phyloP scores from a whole-genome alignment of 2,329 filamentous ascomycete genomes.

The Aspergillus awamori region DNA sequence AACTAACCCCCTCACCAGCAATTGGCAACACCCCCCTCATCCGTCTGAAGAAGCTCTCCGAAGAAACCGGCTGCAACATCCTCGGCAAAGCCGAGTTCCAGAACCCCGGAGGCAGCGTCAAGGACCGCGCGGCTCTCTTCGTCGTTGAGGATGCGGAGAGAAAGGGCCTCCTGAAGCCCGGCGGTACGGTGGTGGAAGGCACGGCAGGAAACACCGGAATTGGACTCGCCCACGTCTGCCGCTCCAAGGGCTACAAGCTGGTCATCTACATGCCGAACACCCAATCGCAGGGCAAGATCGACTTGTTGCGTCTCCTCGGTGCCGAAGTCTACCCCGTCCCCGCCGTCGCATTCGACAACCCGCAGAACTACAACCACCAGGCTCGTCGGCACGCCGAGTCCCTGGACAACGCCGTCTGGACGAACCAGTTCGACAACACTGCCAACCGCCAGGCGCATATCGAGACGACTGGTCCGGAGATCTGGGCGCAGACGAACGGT shows the following conservation, averaged over 20 bases:
- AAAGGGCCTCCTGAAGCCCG: conserved; percentile 75
- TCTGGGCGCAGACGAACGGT: conserved; percentile 88
- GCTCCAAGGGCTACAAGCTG: conserved; percentile 85
- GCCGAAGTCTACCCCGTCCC: conserved; percentile 96
- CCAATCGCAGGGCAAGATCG: conserved; percentile 96
- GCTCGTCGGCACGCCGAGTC: conserved; percentile 84
- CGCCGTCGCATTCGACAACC: conserved; percentile 92
- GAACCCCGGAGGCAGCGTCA: conserved; percentile 94
- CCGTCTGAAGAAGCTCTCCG: conserved; percentile 81
- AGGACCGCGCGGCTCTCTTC: conserved; percentile 93
- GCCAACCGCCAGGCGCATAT: conserved; percentile 93
- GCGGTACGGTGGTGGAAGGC: conserved; percentile 94
- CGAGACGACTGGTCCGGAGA: conserved; percentile 95
- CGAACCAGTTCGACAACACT: conserved; percentile 97
- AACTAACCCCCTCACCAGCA: conserved; percentile 55
- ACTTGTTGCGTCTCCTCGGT: conserved; percentile 84
- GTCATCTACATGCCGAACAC: conserved; percentile 99
- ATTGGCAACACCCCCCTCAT: conserved; percentile 98
- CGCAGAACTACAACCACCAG: conserved; percentile 97
- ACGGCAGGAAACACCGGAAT: conserved; percentile 98
- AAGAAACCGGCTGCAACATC: conserved; percentile 88
- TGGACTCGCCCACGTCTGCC: conserved; percentile 93
- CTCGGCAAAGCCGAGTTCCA: conserved; percentile 98
- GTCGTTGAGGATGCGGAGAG: conserved; percentile 94
- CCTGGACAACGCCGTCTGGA: conserved; percentile 91